Base-by-base conservation (phyloP, 768 basidiomycete genomes). In the Boletus coccyginus region DNA sequence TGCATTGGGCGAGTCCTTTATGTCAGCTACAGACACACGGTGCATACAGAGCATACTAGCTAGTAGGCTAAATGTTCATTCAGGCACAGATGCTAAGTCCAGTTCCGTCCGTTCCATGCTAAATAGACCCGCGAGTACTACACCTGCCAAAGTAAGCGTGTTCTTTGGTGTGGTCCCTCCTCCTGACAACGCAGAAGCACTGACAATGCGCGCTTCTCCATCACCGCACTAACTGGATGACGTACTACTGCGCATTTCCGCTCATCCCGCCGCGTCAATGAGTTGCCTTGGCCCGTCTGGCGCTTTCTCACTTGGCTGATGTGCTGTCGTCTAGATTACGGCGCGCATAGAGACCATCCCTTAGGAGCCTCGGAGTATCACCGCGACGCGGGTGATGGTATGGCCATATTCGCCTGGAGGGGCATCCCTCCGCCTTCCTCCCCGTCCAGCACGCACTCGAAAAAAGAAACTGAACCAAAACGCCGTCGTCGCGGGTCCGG, bases 111-210 rank as follows among this genome's bases (percentile, higher is more conserved):
- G 29, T 46, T 53, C 11, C 58, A 50, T 42, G 47, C 52, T 35
- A 11, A 7, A 48, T 7, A n/a, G 7, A 19, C 14, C 5, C 14
- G 31, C 35, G n/a, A 56, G 61, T n/a, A 52, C 40, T 53, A 29
- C 16, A 13, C 33, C 42, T 60, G 17, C 64, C 55, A 66, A 66
- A 66, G 48, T 51, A n/a, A 51, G 64, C 33, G 14, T 35, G 57
- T 66, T 64, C 54, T 46, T 13, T 31, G 24, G 47, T 42, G 40
- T 21, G 33, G 33, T 40, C 35, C 29, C 13, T 7, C 44, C 43
- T 52, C 63, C 46, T 53, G 46, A 40, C 47, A 43, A 59, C 54
- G 45, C 48, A 52, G 50, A 50, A 43, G 41, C 33, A 12, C 46
- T 45, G n/a, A 19, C 17, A 36, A 39, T 6, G 14, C 19, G 35